phyloP scores from a whole-genome alignment of 352 stramenopile species.

The Globisporangium recalcitrans region DNA sequence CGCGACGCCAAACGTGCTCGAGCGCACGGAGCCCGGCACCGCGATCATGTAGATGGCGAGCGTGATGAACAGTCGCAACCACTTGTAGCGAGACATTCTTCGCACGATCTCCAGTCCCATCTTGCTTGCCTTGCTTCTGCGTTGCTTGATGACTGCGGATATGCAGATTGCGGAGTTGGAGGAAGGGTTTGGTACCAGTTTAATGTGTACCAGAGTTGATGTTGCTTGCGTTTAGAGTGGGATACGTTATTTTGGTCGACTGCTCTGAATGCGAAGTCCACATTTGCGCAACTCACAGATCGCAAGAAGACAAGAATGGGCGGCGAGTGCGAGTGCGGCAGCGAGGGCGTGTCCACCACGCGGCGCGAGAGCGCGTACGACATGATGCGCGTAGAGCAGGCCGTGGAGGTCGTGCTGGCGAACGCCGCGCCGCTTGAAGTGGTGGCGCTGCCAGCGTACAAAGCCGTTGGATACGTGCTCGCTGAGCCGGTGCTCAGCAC shows the following conservation, averaged over 20 bases:
- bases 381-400: slow-evolving; percentile 61
- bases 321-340: slow-evolving; percentile 42
- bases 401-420: slow-evolving; percentile 46
- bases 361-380: slow-evolving; percentile 70
- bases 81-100: slow-evolving; percentile 18
- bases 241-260: neutral
- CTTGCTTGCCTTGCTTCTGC: slow-evolving; percentile 1
- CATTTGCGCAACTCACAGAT: slow-evolving; percentile 3
- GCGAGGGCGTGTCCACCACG: slow-evolving; percentile 39
- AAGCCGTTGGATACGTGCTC: slow-evolving; percentile 48
- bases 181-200: no score
- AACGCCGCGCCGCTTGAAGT: slow-evolving; percentile 35
- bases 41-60: slow-evolving; percentile 27
- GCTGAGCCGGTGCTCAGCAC: slow-evolving; percentile 44
- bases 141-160: neutral
- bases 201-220: neutral
- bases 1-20: neutral
- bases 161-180: neutral
- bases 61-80: slow-evolving; percentile 24
- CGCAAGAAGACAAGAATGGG: slow-evolving; percentile 8
- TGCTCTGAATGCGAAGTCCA: neutral
- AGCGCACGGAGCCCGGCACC: slow-evolving; percentile 13
- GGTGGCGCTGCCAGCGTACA: slow-evolving; percentile 26
- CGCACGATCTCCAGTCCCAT: slow-evolving; percentile 19
- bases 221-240: no score